Conservation (phyloP, 352 stramenopile genomes). For the Paralagenidium karlingii region DNA sequence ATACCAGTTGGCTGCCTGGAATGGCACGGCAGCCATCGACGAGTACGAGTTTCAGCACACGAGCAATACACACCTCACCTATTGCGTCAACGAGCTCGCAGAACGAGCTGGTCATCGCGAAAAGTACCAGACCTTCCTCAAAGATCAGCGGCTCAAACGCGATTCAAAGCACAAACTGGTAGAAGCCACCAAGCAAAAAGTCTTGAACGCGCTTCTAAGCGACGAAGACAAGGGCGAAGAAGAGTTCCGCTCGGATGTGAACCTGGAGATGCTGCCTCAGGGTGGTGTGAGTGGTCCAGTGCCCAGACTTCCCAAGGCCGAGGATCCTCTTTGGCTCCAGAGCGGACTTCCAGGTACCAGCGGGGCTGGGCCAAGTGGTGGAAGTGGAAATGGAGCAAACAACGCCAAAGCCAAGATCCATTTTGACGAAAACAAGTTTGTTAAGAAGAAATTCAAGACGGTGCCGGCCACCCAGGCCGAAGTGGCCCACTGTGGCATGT, state of each 20-base stretch:
- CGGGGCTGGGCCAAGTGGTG: no score
- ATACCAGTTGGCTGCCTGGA: constrained; percentile 44
- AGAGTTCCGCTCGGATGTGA: constrained; percentile 24
- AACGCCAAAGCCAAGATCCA: constrained; percentile 23
- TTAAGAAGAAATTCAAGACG: constrained; percentile 89
- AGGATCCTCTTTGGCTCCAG: constrained; percentile 61
- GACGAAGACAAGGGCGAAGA: constrained; percentile 7
- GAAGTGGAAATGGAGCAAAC: constrained; percentile 2
- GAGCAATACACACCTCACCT: constrained; percentile 77
- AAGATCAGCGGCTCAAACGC: constrained; percentile 19
- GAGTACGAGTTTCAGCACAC: constrained; percentile 76
- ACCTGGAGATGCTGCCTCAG: constrained; percentile 25
- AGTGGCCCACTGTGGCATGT: constrained; percentile 63
- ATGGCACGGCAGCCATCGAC: constrained; percentile 56
- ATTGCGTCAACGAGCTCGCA: constrained; percentile 72
- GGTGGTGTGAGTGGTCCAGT: constrained; percentile 27
- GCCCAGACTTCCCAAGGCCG: constrained; percentile 21
- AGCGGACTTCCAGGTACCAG: constrained; percentile 5
- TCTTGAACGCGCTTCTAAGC: constrained; percentile 14
- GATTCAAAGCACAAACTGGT: constrained; percentile 19
- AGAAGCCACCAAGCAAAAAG: constrained; percentile 27
- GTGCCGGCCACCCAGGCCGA: constrained; percentile 83
- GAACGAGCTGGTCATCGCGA: constrained; percentile 49
- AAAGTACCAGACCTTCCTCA: constrained; percentile 58
- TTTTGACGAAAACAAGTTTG: constrained; percentile 82